phyloP scores from a whole-genome alignment of 768 basidiomycete species.

The Pleurotus pulmonarius region DNA sequence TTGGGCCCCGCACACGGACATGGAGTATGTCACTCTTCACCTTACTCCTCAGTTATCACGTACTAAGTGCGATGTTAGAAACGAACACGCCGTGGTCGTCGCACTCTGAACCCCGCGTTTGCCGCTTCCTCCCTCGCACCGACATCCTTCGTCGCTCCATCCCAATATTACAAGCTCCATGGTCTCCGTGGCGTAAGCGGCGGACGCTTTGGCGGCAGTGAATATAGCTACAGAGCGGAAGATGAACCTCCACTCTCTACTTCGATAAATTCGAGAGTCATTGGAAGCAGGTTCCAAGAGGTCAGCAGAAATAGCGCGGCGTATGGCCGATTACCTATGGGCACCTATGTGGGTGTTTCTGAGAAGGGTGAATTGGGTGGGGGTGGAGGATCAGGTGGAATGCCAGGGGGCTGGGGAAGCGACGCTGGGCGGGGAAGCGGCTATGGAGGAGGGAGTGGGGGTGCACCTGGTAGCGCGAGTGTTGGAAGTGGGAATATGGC shows the following conservation, averaged over 20 bases:
- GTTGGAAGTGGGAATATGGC: constrained; percentile 7
- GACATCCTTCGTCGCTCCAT: constrained; percentile 76
- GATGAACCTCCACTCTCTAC: constrained; percentile 48
- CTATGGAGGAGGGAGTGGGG: not conserved
- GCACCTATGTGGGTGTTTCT: constrained; percentile 52
- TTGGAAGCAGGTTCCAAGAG: constrained; percentile 73
- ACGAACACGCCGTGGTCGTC: constrained; percentile 34
- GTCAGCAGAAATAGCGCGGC: constrained; percentile 56
- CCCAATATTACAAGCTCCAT: constrained; percentile 74
- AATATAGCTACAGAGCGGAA: constrained; percentile 18
- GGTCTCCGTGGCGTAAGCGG: constrained; percentile 57
- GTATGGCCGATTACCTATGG: constrained; percentile 57
- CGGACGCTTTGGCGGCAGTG: constrained; percentile 50
- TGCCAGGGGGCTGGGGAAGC: not conserved
- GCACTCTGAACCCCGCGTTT: constrained; percentile 58
- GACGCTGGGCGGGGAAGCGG: constrained; percentile 1
- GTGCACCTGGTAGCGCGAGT: not conserved
- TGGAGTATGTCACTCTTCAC: constrained; percentile 18
- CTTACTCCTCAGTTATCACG: not conserved
- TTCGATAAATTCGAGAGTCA: constrained; percentile 56
- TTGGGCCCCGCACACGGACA: constrained; percentile 34
- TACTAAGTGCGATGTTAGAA: constrained; percentile 13
- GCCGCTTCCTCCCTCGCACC: constrained; percentile 69
- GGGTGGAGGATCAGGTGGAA: not conserved
- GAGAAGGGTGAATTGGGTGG: constrained; percentile 40